A percentile compares a stretch with the other conserved stretches of the same genome.
These are phyloP conservation scores for Boeremia lycopersici DNA, from an alignment of 2,329 filamentous ascomycete species.

Conservation along the genomic window DNA sequence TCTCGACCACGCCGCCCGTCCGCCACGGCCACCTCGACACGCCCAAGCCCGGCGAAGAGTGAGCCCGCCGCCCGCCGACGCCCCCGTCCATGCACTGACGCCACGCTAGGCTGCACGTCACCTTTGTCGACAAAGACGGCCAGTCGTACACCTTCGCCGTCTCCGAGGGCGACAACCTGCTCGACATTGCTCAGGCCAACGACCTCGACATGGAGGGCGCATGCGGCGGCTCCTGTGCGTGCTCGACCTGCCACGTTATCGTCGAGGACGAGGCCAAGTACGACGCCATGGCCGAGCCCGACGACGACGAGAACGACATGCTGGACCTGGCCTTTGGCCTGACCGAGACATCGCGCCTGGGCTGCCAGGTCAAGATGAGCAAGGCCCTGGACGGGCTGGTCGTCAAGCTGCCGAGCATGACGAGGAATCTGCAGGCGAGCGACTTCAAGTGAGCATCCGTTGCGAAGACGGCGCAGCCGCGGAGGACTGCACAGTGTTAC, in stretches of 20 bases:
- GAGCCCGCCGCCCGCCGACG: slow-evolving; percentile 40
- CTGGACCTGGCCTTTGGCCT: slow-evolving; percentile 87
- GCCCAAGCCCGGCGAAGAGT: slow-evolving; percentile 93
- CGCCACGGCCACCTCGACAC: slow-evolving; percentile 80
- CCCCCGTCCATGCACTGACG: not conserved
- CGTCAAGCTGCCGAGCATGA: slow-evolving; percentile 89
- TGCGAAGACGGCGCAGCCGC: not conserved
- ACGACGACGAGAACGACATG: slow-evolving; percentile 55
- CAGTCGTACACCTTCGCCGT: slow-evolving; percentile 78
- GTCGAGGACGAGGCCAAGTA: slow-evolving; percentile 75
- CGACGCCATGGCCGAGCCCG: slow-evolving; percentile 68
- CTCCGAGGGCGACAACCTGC: slow-evolving; percentile 83
- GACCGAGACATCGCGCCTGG: slow-evolving; percentile 82
- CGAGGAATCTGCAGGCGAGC: slow-evolving; percentile 91
- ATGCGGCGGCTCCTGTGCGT: slow-evolving; percentile 92
- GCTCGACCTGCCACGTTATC: slow-evolving; percentile 91
- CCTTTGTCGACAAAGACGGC: slow-evolving; percentile 92
- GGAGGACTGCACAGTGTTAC: not conserved
- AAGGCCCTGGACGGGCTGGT: slow-evolving; percentile 86
- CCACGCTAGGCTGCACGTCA: slow-evolving; percentile 73
- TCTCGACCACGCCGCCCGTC: slow-evolving; percentile 67
- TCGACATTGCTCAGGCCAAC: slow-evolving; percentile 93
- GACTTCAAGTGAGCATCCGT: slow-evolving; percentile 67
- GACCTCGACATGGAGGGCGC: slow-evolving; percentile 99
- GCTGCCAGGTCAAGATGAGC: slow-evolving; percentile 90